phyloP scores from a whole-genome alignment of 495 filamentous ascomycete genomes.

The Podospora comata region DNA sequence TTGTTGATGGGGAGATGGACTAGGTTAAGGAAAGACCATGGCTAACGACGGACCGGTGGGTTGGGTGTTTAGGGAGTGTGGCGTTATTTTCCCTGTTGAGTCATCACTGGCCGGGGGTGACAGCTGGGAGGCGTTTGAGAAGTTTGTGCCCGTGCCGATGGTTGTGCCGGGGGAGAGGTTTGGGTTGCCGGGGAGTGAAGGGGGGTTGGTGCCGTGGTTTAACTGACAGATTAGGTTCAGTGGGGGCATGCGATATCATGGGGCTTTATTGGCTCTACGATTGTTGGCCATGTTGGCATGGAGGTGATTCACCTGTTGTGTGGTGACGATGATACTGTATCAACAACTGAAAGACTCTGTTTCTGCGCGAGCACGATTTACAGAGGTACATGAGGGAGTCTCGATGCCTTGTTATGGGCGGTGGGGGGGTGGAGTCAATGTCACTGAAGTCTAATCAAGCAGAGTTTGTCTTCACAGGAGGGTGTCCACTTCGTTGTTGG shows the following conservation, averaged over 20 bases:
- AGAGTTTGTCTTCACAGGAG: not conserved
- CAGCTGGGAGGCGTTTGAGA: conserved; percentile 50
- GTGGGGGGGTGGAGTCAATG: not conserved
- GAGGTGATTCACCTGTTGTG: not conserved
- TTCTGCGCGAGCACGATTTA: not conserved
- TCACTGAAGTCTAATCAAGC: not conserved
- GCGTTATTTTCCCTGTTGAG: conserved; percentile 64
- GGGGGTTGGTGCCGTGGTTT: not conserved
- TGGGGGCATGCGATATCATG: not conserved
- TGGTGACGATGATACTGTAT: not conserved
- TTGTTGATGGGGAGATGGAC: no score
- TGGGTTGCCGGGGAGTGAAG: not conserved
- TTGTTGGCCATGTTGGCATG: not conserved
- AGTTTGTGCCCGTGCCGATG: conserved; percentile 69
- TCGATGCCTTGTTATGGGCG: not conserved
- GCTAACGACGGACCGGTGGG: not conserved
- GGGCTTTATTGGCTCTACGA: no score
- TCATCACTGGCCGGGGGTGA: not conserved
- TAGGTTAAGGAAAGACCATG: not conserved
- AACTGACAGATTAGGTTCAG: no score
- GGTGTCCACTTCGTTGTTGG: no score
- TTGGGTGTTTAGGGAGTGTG: conserved; percentile 63
- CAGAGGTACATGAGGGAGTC: not conserved
- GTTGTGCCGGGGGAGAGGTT: conserved; percentile 20
- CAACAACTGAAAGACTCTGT: not conserved